Evolutionary conservation across 2,329 filamentous ascomycete species (phyloP).

Genomic region (Colletotrichum tabaci): DNA sequence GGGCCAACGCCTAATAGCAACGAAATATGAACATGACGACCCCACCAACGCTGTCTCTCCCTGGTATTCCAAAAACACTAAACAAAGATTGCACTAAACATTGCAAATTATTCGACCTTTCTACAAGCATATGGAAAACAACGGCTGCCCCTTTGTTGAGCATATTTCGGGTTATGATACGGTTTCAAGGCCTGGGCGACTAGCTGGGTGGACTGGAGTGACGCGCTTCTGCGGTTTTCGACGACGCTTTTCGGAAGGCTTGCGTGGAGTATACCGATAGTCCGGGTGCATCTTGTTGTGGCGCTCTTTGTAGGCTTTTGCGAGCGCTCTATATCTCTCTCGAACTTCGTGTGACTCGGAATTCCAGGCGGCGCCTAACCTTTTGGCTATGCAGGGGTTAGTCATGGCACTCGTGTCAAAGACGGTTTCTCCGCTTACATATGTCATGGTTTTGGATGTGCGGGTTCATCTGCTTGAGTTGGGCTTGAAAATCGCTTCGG

Average conservation of each 20-base stretch:
- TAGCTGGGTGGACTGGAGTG: background rate
- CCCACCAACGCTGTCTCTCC: background rate
- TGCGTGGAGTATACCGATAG: constrained; percentile 58
- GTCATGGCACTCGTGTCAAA: background rate
- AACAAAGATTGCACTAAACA: background rate
- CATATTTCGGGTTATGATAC: too few relatives aligned
- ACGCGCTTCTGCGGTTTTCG: constrained; percentile 19
- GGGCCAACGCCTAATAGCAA: background rate
- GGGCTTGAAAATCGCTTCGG: constrained; percentile 48
- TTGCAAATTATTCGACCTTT: too few relatives aligned
- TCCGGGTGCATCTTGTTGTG: constrained; percentile 52
- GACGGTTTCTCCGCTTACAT: constrained; percentile 46
- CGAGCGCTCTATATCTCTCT: constrained; percentile 35
- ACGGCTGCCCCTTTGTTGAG: too few relatives aligned
- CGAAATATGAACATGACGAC: constrained; percentile 6
- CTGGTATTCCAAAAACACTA: background rate
- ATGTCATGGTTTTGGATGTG: constrained; percentile 49
- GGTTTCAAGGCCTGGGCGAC: background rate
- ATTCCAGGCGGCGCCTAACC: constrained; percentile 50
- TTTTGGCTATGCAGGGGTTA: constrained; percentile 45
- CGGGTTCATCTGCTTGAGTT: constrained; percentile 46
- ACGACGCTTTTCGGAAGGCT: constrained; percentile 46
- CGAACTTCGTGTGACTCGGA: constrained; percentile 45
- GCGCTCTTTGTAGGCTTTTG: constrained; percentile 46
- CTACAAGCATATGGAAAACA: too few relatives aligned